phyloP scores from a whole-genome alignment of 345 rosid species.

The Raphanus sativus region DNA sequence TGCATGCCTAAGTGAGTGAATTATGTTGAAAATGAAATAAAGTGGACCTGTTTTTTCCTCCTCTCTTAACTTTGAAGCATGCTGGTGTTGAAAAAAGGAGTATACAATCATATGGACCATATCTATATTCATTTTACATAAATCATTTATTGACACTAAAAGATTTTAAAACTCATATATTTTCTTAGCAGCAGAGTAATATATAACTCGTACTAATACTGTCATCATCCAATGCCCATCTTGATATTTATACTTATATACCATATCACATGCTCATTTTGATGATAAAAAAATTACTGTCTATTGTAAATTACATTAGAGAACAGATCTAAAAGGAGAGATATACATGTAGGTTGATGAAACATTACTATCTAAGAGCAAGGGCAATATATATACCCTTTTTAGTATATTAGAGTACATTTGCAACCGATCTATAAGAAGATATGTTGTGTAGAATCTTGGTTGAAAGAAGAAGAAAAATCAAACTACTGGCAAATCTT shows the following conservation, averaged over 20 bases:
- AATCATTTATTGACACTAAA: slow-evolving; percentile 9
- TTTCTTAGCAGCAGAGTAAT: background rate
- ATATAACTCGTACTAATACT: background rate
- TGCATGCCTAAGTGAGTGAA: slow-evolving; percentile 41
- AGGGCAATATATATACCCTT: background rate
- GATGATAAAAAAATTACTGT: background rate
- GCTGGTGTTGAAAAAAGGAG: slow-evolving; percentile 36
- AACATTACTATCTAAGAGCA: background rate
- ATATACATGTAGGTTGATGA: background rate
- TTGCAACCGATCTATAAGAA: background rate
- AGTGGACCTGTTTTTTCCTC: slow-evolving; percentile 36
- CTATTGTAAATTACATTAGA: background rate
- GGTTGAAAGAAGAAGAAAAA: background rate
- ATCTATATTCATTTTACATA: background rate
- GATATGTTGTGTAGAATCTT: slow-evolving; percentile 17
- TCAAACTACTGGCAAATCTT: slow-evolving; percentile 5
- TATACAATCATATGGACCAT: slow-evolving; percentile 35
- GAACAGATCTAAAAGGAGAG: background rate
- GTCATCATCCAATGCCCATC: background rate
- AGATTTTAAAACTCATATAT: slow-evolving; percentile 1
- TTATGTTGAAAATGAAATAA: slow-evolving; percentile 35
- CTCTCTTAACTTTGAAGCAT: slow-evolving; percentile 46
- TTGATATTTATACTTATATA: too few relatives aligned
- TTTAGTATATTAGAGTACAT: background rate
- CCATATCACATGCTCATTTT: background rate